Conservation (phyloP, 495 filamentous ascomycete genomes). For the Mycothermus thermophilus region DNA sequence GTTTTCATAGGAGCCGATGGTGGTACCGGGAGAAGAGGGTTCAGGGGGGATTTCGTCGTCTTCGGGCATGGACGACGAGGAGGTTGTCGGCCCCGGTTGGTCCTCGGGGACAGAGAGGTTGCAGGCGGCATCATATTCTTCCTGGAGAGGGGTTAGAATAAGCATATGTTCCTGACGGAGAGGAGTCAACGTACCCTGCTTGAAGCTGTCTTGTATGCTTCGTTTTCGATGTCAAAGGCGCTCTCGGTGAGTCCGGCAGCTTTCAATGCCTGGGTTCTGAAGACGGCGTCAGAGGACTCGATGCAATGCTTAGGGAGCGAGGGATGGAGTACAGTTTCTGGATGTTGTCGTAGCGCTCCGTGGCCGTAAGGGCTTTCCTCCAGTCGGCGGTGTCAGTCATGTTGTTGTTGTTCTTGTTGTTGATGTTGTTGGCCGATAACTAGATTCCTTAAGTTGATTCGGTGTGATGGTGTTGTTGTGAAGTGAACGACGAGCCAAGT, state of each 20-base stretch:
- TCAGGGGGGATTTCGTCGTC: background rate
- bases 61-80: background rate
- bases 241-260: conserved; percentile 9
- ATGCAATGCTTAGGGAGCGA: background rate
- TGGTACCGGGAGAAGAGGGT: conserved; percentile 29
- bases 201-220: conserved; percentile 28
- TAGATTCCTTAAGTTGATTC: no score
- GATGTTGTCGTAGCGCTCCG: conserved; percentile 39
- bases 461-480: no score
- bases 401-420: no score
- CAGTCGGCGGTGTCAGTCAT: conserved; percentile 12
- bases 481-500: no score
- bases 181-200: conserved; percentile 20
- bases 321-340: conserved; percentile 36
- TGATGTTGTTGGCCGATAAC: no score
- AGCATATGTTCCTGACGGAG: no score
- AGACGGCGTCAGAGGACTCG: conserved; percentile 2
- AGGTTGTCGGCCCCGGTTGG: background rate
- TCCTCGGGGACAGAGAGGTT: background rate
- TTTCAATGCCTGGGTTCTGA: conserved; percentile 9
- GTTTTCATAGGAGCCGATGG: conserved; percentile 55
- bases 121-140: conserved; percentile 30
- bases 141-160: conserved; percentile 19
- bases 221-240: conserved; percentile 28
- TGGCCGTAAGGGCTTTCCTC: conserved; percentile 26